Evolutionary conservation across 139 green algal genomes (phyloP).

Genomic region (Tetradesmus lagerheimii): DNA sequence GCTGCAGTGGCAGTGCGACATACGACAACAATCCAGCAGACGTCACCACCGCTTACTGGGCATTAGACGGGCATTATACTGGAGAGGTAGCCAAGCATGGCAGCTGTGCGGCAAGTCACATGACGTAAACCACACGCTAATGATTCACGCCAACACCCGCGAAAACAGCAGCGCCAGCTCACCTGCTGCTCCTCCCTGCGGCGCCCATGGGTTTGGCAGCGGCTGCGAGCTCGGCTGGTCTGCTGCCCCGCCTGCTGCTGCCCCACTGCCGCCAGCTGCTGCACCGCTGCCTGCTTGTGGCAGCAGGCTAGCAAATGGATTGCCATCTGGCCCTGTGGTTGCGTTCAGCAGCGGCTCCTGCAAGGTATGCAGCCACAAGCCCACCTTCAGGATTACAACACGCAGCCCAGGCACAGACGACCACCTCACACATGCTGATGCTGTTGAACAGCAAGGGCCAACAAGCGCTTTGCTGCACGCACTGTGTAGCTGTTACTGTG

Average conservation of each 20-base stretch:
- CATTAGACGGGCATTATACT: too few species aligned
- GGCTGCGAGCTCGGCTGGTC: constrained; percentile 74
- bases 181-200: constrained; percentile 42
- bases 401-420: not conserved
- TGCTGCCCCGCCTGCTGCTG: constrained; percentile 41
- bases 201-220: constrained; percentile 96
- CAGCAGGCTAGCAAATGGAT: constrained; percentile 72
- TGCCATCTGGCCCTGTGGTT: constrained; percentile 56
- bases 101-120: not conserved
- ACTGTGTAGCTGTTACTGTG: not conserved
- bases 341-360: constrained; percentile 89
- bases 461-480: not conserved
- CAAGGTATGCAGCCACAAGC: not conserved
- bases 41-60: not conserved
- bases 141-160: too few species aligned
- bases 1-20: not conserved
- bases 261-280: constrained; percentile 6
- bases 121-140: not conserved
- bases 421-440: not conserved
- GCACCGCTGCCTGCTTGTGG: constrained; percentile 27
- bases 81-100: not conserved
- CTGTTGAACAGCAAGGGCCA: not conserved
- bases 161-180: not conserved
- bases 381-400: not conserved
- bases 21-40: not conserved